Percentiles rank a stretch among this genome's conserved stretches.
These are phyloP conservation scores for Alternaria gansuensis DNA, from an alignment of 2,329 filamentous ascomycete species.

Conservation along the genomic window DNA sequence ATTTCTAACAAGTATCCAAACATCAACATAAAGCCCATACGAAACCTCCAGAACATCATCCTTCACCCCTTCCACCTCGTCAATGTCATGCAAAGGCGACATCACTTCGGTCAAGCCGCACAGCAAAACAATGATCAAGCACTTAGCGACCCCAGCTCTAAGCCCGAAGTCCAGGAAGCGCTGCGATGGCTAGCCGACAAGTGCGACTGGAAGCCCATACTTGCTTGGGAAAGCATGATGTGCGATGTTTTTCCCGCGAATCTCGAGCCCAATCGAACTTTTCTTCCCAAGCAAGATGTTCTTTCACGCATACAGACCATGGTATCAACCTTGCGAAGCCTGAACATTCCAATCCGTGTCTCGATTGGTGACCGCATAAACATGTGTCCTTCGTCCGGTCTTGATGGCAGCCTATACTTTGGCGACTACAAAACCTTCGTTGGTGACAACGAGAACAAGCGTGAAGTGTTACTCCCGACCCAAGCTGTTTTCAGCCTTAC, in stretches of 20 bases:
- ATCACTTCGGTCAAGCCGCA: slow-evolving; percentile 33
- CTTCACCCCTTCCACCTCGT: slow-evolving; percentile 50
- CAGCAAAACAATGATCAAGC: slow-evolving; percentile 24
- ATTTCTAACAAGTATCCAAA: slow-evolving; percentile 45
- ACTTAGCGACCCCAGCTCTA: slow-evolving; percentile 40
- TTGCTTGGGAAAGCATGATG: slow-evolving; percentile 50
- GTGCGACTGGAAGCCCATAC: slow-evolving; percentile 47
- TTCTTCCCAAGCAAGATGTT: slow-evolving; percentile 46
- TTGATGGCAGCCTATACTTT: slow-evolving; percentile 49
- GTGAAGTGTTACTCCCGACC: slow-evolving; percentile 43
- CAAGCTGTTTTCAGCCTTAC: slow-evolving; percentile 48
- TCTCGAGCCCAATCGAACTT: slow-evolving; percentile 39
- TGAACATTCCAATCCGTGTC: slow-evolving; percentile 47
- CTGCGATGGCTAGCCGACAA: slow-evolving; percentile 45
- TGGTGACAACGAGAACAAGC: slow-evolving; percentile 36
- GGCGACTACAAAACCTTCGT: slow-evolving; percentile 48
- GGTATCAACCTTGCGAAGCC: slow-evolving; percentile 39
- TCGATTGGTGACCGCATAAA: slow-evolving; percentile 47
- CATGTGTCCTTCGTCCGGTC: slow-evolving; percentile 36
- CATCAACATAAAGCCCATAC: slow-evolving; percentile 46
- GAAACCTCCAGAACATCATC: slow-evolving; percentile 39
- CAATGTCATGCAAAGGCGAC: slow-evolving; percentile 45
- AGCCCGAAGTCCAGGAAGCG: slow-evolving; percentile 45
- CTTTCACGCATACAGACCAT: slow-evolving; percentile 44
- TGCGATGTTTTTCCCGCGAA: slow-evolving; percentile 51